Conservation (phyloP, 139 green algal genomes). For the Coccomyxa sp. region DNA sequence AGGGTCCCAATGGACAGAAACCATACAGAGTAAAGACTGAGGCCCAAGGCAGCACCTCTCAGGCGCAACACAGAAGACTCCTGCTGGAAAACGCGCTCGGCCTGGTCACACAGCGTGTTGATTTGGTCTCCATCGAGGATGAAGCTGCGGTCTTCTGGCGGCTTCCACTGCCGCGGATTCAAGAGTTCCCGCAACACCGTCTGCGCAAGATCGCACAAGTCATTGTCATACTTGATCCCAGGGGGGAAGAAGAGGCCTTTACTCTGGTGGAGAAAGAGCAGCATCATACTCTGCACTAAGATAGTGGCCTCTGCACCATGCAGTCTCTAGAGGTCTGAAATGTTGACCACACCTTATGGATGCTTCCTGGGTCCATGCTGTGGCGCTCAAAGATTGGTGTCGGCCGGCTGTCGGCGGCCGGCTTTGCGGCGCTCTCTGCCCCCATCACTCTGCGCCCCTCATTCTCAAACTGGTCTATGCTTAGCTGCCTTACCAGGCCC, state of each 20-base stretch:
- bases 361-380: constrained; percentile 8
- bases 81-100: constrained; percentile 78
- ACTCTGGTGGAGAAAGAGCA: no score
- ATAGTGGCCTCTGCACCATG: no score
- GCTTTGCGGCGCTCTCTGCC: constrained; percentile 11
- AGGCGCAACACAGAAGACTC: constrained; percentile 87
- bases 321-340: no score
- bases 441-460: constrained; percentile 81
- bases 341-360: constrained; percentile 12
- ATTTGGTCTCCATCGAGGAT: constrained; percentile 79
- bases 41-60: constrained; percentile 29
- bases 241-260: no score
- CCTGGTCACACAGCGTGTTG: constrained; percentile 85
- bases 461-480: constrained; percentile 98
- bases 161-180: constrained; percentile 76
- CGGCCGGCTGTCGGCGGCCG: not conserved
- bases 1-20: no score
- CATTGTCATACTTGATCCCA: not conserved
- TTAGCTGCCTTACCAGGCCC: constrained; percentile 89
- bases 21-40: no score
- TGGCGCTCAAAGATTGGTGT: constrained; percentile 48
- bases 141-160: constrained; percentile 72
- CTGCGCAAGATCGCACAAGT: constrained; percentile 20
- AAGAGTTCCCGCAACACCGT: constrained; percentile 83
- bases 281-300: not conserved